Evolutionary conservation across 1,284 basidiomycete genomes (phyloP).

Genomic region (Agroathelia rolfsii): DNA sequence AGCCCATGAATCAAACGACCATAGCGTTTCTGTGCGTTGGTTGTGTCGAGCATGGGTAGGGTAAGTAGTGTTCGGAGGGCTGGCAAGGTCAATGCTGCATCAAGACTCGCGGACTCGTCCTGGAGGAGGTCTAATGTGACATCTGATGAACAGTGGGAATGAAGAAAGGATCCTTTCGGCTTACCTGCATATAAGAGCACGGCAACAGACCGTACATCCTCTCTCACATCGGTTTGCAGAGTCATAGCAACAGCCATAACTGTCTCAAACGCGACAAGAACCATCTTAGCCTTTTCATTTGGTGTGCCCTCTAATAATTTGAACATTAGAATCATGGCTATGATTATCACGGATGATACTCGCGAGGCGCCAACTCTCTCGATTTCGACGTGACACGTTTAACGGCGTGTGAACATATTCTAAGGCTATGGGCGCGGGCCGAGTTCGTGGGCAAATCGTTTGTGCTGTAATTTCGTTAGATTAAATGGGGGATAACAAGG

Average conservation of each 20-base stretch:
- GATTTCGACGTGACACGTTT: conserved; percentile 57
- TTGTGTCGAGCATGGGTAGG: conserved; percentile 26
- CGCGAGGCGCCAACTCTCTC: conserved; percentile 47
- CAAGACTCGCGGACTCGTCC: conserved; percentile 72
- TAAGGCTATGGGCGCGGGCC: conserved; percentile 63
- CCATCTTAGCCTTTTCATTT: conserved; percentile 52
- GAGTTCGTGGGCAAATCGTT: conserved; percentile 36
- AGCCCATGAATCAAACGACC: conserved; percentile 73
- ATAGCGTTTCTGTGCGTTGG: conserved; percentile 31
- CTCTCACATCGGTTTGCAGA: conserved; percentile 45
- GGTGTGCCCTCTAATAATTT: conserved; percentile 30
- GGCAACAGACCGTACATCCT: conserved; percentile 74
- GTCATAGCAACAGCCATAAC: conserved; percentile 56
- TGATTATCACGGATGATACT: too few species aligned
- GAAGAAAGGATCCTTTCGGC: too few species aligned
- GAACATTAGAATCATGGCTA: too few species aligned
- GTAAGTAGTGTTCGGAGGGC: conserved; percentile 70
- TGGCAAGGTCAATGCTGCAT: conserved; percentile 73
- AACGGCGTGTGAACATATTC: conserved; percentile 74
- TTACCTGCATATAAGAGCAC: conserved; percentile 75
- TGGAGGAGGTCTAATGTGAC: conserved; percentile 75
- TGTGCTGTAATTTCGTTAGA: conserved; percentile 22
- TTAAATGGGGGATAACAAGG: too few species aligned
- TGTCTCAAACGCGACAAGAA: conserved; percentile 58
- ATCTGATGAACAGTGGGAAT: too few species aligned